Percentiles rank a stretch among this genome's conserved stretches.
These are phyloP conservation scores for Dactylorhiza incarnata DNA, from an alignment of 106 monocot species.

Conservation along the genomic window DNA sequence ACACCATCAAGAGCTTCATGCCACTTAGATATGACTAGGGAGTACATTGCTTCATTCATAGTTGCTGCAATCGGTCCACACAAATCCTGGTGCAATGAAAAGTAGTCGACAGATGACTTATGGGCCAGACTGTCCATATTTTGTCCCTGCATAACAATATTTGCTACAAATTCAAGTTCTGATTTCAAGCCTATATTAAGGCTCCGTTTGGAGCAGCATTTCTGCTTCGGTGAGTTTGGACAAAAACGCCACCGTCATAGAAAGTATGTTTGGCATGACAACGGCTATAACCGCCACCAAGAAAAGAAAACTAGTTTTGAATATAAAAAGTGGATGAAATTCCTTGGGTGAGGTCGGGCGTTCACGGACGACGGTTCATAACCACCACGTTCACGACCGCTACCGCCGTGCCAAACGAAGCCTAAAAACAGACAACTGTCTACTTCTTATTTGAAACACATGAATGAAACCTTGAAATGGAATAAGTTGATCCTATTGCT, in stretches of 20 bases:
- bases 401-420: no score
- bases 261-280: no score
- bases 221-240: no score
- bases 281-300: no score
- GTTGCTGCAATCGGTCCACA: constrained; percentile 88
- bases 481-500: background rate
- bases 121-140: constrained; percentile 13
- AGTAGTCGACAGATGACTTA: constrained; percentile 24
- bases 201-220: no score
- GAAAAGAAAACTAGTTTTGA: no score
- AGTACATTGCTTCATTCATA: constrained; percentile 77
- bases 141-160: constrained; percentile 28
- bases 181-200: background rate
- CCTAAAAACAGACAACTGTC: background rate
- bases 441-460: background rate
- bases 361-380: no score
- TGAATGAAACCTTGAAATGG: background rate
- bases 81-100: constrained; percentile 34
- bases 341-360: no score
- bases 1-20: constrained; percentile 74
- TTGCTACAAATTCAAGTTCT: background rate
- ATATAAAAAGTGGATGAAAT: no score
- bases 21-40: constrained; percentile 75
- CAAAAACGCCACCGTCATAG: no score
- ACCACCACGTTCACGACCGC: no score